Evolutionary conservation across 2,329 filamentous ascomycete species (phyloP), one percentile per base, ranked within the genome.

Genomic region (Corniculantispora saksenae): DNA sequence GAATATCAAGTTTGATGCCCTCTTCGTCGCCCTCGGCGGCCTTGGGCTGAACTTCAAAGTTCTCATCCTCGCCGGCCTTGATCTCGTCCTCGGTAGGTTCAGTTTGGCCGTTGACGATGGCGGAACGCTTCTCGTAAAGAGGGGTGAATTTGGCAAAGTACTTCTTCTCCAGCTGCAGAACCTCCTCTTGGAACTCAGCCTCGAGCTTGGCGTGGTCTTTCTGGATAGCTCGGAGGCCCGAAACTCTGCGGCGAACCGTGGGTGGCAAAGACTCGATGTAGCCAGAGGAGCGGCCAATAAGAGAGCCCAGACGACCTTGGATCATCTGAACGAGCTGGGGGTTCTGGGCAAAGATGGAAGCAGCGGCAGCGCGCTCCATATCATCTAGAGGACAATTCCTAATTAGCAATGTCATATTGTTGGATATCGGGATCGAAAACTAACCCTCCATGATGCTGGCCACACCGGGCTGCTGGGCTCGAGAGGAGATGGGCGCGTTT

Each of bases 61-160:
- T 86, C 50, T 91, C 86, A 74, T 89, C 87, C 82, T 97, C 92
- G 69, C 95, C 95, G 68, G 91, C 90, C 81, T 92, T 87, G 72
- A 99, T 83, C 79, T 98, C 93, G 45, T 90, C 88, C 64, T 96
- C 92, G 67, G 91, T 93, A 35, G 95, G 95, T 83, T 99, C 95
- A 67, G 83, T 79, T 69, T 82, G 82, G 72, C 95, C 95, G 81
- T 97, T 98, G 79, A 99, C 86, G 72, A 99, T 98, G 73, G 89
- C 86, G 68, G 94, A 88, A 79, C 95, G 94, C 86, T 95, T 95
- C 85, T 97, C 84, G 82, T 99, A 99, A 58, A 99, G 88, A 67
- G 95, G 95, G 63, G 93, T 97, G 83, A 97, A 99, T 83, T 98
- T 98, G 82, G 92, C 92, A 74, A 98, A 98, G 82, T 97, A 99